A percentile compares a stretch with the other conserved stretches of the same genome.
These are phyloP conservation scores for Populus hybrid DNA, from an alignment of 441 rosid species.

Conservation along the genomic window DNA sequence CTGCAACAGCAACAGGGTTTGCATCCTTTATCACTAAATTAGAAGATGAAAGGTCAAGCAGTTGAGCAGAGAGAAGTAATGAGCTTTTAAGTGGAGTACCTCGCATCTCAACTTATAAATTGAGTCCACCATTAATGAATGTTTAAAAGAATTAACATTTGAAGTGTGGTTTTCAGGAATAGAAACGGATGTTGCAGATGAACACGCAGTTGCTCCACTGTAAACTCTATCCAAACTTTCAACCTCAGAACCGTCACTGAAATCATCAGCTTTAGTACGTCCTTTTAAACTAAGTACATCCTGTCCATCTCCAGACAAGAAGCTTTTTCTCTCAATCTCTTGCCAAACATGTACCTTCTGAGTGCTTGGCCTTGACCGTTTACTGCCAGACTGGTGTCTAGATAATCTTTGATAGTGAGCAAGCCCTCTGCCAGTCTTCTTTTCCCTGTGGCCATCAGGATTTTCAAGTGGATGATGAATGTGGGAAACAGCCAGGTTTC, in stretches of 20 bases:
- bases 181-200: conserved; percentile 53
- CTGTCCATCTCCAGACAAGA: conserved; percentile 83
- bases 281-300: conserved; percentile 53
- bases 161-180: conserved; percentile 43
- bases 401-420: conserved; percentile 44
- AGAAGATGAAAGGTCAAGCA: conserved; percentile 18
- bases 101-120: conserved; percentile 90
- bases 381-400: conserved; percentile 54
- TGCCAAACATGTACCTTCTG: conserved; percentile 61
- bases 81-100: conserved; percentile 46
- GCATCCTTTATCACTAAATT: conserved; percentile 18
- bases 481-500: conserved; percentile 64
- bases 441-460: conserved; percentile 40
- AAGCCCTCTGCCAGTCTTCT: conserved; percentile 53
- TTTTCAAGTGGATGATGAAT: conserved; percentile 99
- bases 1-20: conserved; percentile 48
- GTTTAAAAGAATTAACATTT: conserved; percentile 41
- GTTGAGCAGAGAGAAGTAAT: conserved; percentile 15
- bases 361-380: conserved; percentile 58
- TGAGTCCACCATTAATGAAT: conserved; percentile 66
- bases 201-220: conserved; percentile 72
- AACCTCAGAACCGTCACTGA: conserved; percentile 68
- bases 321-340: conserved; percentile 80
- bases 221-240: conserved; percentile 57
- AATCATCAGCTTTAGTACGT: conserved; percentile 47